Conservation (phyloP, 352 stramenopile genomes). For the Pythium chondricola region DNA sequence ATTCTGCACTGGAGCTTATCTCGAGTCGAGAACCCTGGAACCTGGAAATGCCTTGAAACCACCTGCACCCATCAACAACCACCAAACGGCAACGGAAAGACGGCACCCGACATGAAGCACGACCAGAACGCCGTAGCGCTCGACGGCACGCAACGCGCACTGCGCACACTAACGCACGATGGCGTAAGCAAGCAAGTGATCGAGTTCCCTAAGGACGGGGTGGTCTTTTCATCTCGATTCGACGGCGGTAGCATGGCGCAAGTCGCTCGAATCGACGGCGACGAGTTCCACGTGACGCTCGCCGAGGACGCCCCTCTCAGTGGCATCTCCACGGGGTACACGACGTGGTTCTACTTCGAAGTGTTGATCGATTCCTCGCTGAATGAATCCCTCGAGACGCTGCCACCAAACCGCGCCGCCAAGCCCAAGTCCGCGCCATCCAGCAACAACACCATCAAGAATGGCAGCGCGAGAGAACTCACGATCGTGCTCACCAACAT, state of each 20-base stretch:
- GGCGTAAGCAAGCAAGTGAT: constrained; percentile 28
- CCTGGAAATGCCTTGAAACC: too few species aligned
- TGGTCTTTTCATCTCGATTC: constrained; percentile 33
- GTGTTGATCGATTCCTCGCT: too few species aligned
- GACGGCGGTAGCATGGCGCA: constrained; percentile 28
- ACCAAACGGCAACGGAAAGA: too few species aligned
- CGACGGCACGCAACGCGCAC: too few species aligned
- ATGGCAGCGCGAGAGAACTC: constrained; percentile 13
- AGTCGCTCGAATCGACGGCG: constrained; percentile 6
- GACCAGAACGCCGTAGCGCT: too few species aligned
- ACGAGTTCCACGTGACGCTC: constrained; percentile 30
- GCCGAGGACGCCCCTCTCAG: constrained; percentile 33
- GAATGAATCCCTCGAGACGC: background rate
- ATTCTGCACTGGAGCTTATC: too few species aligned
- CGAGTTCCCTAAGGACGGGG: constrained; percentile 24
- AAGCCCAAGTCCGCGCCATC: too few species aligned
- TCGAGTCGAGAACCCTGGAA: too few species aligned
- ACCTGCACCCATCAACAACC: too few species aligned
- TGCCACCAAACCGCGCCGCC: too few species aligned
- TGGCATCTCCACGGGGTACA: constrained; percentile 36
- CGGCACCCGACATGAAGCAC: too few species aligned
- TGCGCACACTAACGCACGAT: constrained; percentile 3
- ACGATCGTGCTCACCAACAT: constrained; percentile 31
- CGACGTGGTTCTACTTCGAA: constrained; percentile 46
- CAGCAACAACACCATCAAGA: too few species aligned